These are phyloP conservation scores for Candida silvicultrix DNA, from an alignment of 805 yeast species.

Conservation along the genomic window DNA sequence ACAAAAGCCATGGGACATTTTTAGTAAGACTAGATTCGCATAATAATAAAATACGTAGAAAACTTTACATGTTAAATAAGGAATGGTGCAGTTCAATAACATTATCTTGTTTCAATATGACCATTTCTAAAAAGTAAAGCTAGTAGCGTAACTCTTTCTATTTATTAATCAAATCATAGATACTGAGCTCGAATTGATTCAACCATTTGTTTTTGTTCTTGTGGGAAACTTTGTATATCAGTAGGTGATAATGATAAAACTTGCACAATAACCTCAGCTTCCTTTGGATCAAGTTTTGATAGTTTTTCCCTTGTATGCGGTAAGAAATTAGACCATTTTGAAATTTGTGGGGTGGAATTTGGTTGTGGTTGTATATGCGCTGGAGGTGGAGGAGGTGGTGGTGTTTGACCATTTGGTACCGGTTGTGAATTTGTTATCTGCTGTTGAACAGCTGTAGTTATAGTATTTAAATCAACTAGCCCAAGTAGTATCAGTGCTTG, in stretches of 20 bases:
- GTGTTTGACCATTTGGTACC: conserved; percentile 7
- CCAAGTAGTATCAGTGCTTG: conserved; percentile 78
- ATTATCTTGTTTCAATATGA: no score
- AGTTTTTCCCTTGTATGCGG: conserved; percentile 44
- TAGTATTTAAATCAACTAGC: conserved; percentile 60
- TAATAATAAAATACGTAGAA: no score
- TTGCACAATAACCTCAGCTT: conserved; percentile 48
- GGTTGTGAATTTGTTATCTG: neutral
- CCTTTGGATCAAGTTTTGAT: conserved; percentile 44
- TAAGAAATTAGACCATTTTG: conserved; percentile 44
- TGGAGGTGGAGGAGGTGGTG: conserved; percentile 12
- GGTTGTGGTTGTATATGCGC: conserved; percentile 11
- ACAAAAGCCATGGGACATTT: no score
- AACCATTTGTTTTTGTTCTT: conserved; percentile 46
- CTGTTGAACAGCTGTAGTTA: conserved; percentile 42
- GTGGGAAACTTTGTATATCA: conserved; percentile 36
- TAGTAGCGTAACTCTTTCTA: no score
- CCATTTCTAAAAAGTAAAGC: no score
- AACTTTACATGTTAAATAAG: no score
- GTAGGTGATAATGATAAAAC: conserved; percentile 39
- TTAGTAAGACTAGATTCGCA: no score
- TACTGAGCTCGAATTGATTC: conserved; percentile 50
- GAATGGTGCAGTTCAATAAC: no score
- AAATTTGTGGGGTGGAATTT: conserved; percentile 15
- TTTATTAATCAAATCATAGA: no score